phyloP scores from a whole-genome alignment of 148 eudicot species.

The Arbutus unedo region DNA sequence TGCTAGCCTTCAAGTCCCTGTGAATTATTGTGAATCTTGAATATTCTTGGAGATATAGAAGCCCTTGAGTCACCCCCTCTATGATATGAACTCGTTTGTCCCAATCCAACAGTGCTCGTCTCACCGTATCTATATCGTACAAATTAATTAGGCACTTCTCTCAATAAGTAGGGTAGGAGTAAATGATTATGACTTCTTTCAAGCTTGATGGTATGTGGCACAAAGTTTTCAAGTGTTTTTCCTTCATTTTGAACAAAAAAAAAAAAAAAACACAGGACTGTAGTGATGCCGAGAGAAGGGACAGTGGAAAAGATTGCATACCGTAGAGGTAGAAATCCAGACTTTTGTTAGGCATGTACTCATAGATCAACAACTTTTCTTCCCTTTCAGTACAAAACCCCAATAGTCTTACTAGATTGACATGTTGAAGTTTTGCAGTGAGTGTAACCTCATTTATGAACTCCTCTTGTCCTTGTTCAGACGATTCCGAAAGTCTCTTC shows the following conservation, averaged over 20 bases:
- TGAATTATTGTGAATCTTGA: not conserved
- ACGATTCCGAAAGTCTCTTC: conserved; percentile 7
- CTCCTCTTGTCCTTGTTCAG: conserved; percentile 38
- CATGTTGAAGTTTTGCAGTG: conserved; percentile 23
- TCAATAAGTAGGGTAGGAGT: not conserved
- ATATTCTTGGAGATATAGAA: not conserved
- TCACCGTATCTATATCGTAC: not conserved
- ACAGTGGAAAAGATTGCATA: conserved; percentile 1
- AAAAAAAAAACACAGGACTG: not conserved
- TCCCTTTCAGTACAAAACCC: conserved; percentile 38
- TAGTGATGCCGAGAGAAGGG: not conserved
- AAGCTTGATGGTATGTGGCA: not conserved
- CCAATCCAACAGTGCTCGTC: not conserved
- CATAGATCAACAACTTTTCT: conserved; percentile 26
- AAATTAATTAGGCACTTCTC: not conserved
- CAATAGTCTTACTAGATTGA: conserved; percentile 33
- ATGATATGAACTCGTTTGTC: not conserved
- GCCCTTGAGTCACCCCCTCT: not conserved
- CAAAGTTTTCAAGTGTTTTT: too few species aligned
- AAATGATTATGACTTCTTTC: not conserved
- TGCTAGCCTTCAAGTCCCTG: not conserved
- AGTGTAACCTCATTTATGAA: conserved; percentile 11
- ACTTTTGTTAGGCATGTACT: not conserved
- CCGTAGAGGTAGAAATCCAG: conserved; percentile 39
- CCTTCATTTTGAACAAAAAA: not conserved